A percentile compares a stretch with the other conserved stretches of the same genome.
phyloP scores from a whole-genome alignment of 768 basidiomycete species.

The Lactarius trivialis region DNA sequence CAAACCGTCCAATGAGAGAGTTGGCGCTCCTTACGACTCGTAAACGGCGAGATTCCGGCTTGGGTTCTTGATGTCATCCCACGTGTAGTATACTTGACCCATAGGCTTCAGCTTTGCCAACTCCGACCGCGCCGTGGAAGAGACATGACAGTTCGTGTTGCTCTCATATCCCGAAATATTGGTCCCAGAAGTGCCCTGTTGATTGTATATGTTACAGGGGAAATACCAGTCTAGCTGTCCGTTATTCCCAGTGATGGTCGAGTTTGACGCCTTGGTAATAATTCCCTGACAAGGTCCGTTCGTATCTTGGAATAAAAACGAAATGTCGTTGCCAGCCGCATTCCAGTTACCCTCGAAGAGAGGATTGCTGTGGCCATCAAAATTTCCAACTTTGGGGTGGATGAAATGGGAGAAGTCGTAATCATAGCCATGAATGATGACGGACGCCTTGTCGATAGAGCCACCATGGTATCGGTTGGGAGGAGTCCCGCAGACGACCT shows the following conservation, averaged over 20 bases:
- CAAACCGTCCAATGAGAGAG: conserved; percentile 6
- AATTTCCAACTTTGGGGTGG: conserved; percentile 68
- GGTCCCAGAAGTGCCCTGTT: conserved; percentile 50
- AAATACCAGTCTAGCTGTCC: conserved; percentile 86
- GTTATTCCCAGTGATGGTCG: conserved; percentile 61
- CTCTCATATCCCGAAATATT: conserved; percentile 67
- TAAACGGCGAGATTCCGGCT: conserved; percentile 86
- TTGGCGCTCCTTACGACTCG: conserved; percentile 62
- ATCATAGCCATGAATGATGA: conserved; percentile 91
- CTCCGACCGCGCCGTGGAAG: conserved; percentile 43
- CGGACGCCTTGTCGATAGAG: conserved; percentile 64
- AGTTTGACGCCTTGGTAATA: conserved; percentile 64
- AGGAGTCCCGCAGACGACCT: conserved; percentile 85
- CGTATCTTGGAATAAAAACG: conserved; percentile 91
- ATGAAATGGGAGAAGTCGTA: conserved; percentile 87
- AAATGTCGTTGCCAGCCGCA: conserved; percentile 82
- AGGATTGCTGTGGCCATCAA: conserved; percentile 81
- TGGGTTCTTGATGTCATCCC: conserved; percentile 71
- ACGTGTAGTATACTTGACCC: conserved; percentile 91
- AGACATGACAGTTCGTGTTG: conserved; percentile 67
- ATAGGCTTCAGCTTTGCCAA: conserved; percentile 47
- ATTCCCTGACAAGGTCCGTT: conserved; percentile 76
- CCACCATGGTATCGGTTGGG: conserved; percentile 80
- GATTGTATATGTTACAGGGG: conserved; percentile 88
- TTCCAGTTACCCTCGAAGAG: conserved; percentile 70